Conservation (phyloP, 495 filamentous ascomycete genomes). For the Aspergillus asperescens region DNA sequence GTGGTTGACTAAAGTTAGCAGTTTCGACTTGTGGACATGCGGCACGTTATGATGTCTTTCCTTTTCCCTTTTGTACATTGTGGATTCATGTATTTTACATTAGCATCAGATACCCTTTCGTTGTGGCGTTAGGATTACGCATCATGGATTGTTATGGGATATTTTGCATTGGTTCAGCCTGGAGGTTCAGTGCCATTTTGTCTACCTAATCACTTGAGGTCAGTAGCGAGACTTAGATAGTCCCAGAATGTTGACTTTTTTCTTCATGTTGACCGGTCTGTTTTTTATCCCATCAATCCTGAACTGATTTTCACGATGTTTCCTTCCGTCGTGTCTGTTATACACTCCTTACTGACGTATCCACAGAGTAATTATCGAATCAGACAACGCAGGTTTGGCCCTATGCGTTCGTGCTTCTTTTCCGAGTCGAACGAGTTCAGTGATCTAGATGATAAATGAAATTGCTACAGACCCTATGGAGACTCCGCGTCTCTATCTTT, state of each 20-base stretch:
- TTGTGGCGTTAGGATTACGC: constrained; percentile 2
- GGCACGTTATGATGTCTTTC: neutral
- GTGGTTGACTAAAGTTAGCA: neutral
- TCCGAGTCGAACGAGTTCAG: neutral
- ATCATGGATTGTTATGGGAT: neutral
- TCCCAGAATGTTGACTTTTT: neutral
- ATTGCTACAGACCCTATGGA: constrained; percentile 15
- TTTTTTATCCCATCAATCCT: neutral
- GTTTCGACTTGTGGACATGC: neutral
- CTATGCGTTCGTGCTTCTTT: neutral
- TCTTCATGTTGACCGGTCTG: neutral
- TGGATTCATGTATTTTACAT: constrained; percentile 5
- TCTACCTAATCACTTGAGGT: neutral
- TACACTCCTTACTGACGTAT: neutral
- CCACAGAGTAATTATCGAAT: neutral
- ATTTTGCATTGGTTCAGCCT: neutral
- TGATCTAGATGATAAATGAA: constrained; percentile 16
- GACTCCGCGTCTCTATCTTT: constrained; percentile 11
- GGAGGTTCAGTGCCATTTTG: neutral
- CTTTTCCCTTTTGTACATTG: neutral
- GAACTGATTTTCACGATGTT: neutral
- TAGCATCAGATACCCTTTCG: constrained; percentile 10
- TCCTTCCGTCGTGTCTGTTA: neutral
- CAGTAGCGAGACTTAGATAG: neutral
- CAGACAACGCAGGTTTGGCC: neutral